Percentiles rank a stretch among this genome's conserved stretches.
phyloP scores from a whole-genome alignment of 176 grass and related monocot species.

The Rhynchospora pubera region DNA sequence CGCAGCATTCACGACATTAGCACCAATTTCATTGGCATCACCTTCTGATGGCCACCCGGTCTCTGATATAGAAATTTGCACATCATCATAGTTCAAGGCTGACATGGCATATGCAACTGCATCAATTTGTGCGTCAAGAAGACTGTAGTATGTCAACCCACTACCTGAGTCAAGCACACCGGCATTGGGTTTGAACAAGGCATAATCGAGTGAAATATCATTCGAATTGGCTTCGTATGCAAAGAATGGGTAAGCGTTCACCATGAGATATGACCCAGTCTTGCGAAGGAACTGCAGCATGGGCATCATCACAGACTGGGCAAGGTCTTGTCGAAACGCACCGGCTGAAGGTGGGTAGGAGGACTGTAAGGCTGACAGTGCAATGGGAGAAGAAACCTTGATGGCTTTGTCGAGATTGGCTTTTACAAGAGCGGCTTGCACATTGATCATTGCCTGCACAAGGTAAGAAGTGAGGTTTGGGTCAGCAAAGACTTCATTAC shows the following conservation, averaged over 20 bases:
- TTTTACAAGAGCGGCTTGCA: conserved; percentile 8
- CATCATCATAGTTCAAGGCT: conserved; percentile 37
- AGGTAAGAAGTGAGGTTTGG: conserved; percentile 28
- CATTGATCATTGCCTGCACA: conserved; percentile 14
- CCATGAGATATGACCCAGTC: conserved; percentile 64
- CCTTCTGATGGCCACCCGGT: conserved; percentile 96
- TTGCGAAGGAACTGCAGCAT: conserved; percentile 57
- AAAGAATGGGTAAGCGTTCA: conserved; percentile 92
- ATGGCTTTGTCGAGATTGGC: conserved; percentile 41
- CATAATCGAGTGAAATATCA: conserved; percentile 76
- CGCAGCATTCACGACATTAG: conserved; percentile 44
- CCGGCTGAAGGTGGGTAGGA: conserved; percentile 78
- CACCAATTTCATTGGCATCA: conserved; percentile 46
- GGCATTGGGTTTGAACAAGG: conserved; percentile 78
- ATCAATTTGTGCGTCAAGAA: conserved; percentile 92
- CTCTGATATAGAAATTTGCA: conserved; percentile 70
- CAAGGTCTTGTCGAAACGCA: conserved; percentile 52
- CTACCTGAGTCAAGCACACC: conserved; percentile 48
- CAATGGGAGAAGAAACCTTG: conserved; percentile 86
- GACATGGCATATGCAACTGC: conserved; percentile 67
- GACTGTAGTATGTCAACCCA: conserved; percentile 69
- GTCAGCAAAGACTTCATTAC: conserved; percentile 79
- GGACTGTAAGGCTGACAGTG: conserved; percentile 47
- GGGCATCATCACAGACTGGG: conserved; percentile 55
- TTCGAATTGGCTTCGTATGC: conserved; percentile 62